phyloP scores from a whole-genome alignment of 148 eudicot species.

The Agrostemma githago region DNA sequence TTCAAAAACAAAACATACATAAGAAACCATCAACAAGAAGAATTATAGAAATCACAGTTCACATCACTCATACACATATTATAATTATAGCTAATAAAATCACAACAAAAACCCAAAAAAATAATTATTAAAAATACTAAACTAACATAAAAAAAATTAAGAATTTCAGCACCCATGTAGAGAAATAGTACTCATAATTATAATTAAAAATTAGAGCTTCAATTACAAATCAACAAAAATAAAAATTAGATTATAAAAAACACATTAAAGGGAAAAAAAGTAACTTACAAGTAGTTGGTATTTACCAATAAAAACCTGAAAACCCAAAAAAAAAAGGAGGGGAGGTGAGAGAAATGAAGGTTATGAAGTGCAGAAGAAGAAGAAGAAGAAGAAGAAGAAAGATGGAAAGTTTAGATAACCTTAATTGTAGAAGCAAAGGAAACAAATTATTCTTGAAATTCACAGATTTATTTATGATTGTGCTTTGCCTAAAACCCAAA shows the following conservation, averaged over 20 bases:
- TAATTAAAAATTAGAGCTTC: not conserved
- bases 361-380: not conserved
- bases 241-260: not conserved
- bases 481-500: conserved; percentile 10
- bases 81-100: not conserved
- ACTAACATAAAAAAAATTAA: not conserved
- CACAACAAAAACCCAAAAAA: not conserved
- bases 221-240: not conserved
- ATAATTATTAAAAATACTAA: no score
- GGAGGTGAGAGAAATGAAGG: not conserved
- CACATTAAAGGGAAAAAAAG: not conserved
- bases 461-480: not conserved
- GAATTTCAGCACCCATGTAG: not conserved
- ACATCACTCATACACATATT: not conserved
- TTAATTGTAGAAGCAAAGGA: conserved; percentile 19
- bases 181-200: not conserved
- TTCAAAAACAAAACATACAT: no score
- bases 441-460: not conserved
- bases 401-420: conserved; percentile 23
- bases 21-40: not conserved
- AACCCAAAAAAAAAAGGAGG: not conserved
- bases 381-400: not conserved
- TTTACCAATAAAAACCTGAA: conserved; percentile 6
- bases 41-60: not conserved
- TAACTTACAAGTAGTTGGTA: conserved; percentile 14